A percentile compares a stretch with the other conserved stretches of the same genome.
Conservation (phyloP, 805 yeast genomes). For the Ogataea populi-albae region DNA sequence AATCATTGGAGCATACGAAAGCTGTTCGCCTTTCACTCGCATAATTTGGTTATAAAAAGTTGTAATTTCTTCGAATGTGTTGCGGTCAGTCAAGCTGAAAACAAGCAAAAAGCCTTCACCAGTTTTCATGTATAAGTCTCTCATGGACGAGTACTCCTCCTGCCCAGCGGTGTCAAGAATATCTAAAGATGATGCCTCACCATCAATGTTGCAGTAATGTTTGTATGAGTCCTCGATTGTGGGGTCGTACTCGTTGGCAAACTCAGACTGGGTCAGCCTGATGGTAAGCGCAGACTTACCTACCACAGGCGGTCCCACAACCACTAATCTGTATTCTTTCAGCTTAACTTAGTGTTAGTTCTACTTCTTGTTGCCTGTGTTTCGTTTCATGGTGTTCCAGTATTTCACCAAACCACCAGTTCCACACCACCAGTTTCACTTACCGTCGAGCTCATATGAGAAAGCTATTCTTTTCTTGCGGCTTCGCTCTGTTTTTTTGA, state of each 20-base stretch:
- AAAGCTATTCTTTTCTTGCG: no score
- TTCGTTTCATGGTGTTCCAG: no score
- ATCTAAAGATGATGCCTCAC: slow-evolving; percentile 73
- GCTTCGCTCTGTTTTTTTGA: no score
- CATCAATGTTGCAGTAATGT: slow-evolving; percentile 82
- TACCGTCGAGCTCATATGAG: no score
- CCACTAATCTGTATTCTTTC: slow-evolving; percentile 86
- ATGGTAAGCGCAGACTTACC: slow-evolving; percentile 97
- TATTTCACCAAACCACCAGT: no score
- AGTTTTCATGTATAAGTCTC: slow-evolving; percentile 93
- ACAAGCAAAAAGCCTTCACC: slow-evolving; percentile 93
- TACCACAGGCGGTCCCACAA: slow-evolving; percentile 98
- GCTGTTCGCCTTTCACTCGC: slow-evolving; percentile 47
- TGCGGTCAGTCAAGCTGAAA: slow-evolving; percentile 80
- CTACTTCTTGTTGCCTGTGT: no score
- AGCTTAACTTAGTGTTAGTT: slow-evolving; percentile 12
- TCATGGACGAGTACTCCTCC: slow-evolving; percentile 91
- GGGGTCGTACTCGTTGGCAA: slow-evolving; percentile 97
- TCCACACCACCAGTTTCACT: no score
- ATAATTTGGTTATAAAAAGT: slow-evolving; percentile 54
- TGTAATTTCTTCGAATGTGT: slow-evolving; percentile 80
- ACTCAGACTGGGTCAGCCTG: slow-evolving; percentile 90
- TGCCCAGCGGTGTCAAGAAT: slow-evolving; percentile 98
- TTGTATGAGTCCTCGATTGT: slow-evolving; percentile 92
- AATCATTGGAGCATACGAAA: slow-evolving; percentile 68